These are phyloP conservation scores for Stygiomarasmius scandens DNA, from an alignment of 1,284 basidiomycete species.

Conservation along the genomic window DNA sequence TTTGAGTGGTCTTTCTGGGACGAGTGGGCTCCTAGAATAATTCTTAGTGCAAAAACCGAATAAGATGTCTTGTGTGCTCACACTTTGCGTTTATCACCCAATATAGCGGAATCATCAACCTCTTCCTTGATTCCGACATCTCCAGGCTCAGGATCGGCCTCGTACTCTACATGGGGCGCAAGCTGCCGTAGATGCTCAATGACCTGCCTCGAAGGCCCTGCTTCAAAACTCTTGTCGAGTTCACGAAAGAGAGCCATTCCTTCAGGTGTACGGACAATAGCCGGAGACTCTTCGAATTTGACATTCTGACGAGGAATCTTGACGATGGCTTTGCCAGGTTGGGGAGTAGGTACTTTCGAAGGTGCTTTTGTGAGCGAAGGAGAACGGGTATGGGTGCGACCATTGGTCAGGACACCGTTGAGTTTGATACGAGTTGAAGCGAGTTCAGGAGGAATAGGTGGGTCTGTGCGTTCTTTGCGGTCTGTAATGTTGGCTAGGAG, in stretches of 20 bases:
- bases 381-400: conserved; percentile 32
- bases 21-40: conserved; percentile 27
- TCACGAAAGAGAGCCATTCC: conserved; percentile 70
- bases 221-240: conserved; percentile 49
- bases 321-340: conserved; percentile 9
- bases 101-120: conserved; percentile 27
- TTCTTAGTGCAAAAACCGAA: conserved; percentile 1
- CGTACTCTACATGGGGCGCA: conserved; percentile 40
- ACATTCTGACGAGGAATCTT: conserved; percentile 35
- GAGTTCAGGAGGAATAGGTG: conserved; percentile 57
- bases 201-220: conserved; percentile 14
- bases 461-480: conserved; percentile 76
- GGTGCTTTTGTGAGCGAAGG: conserved; percentile 26
- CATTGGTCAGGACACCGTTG: conserved; percentile 37
- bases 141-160: conserved; percentile 44
- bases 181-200: conserved; percentile 44
- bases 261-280: conserved; percentile 76
- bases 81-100: conserved; percentile 65
- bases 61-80: conserved; percentile 34
- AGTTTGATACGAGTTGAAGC: conserved; percentile 26
- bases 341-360: conserved; percentile 23
- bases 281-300: conserved; percentile 66
- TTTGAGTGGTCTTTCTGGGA: conserved; percentile 38
- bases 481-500: conserved; percentile 90
- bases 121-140: conserved; percentile 25